These are phyloP conservation scores for Aspergillus ellipticus DNA, from an alignment of 495 filamentous ascomycete species.

Conservation along the genomic window DNA sequence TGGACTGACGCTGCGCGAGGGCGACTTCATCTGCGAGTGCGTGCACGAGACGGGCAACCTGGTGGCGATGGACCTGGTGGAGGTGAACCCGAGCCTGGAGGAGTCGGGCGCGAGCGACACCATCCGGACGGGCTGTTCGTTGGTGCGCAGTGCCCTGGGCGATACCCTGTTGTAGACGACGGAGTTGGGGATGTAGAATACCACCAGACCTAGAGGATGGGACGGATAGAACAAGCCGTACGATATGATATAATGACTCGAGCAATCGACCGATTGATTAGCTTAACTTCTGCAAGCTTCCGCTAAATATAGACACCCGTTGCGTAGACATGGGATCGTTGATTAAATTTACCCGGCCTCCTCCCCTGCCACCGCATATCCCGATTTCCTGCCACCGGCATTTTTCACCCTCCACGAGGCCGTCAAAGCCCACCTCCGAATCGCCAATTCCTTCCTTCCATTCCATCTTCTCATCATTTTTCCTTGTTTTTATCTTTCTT, in stretches of 20 bases:
- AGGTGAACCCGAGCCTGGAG: conserved; percentile 90
- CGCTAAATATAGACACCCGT: too few species aligned
- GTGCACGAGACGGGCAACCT: conserved; percentile 91
- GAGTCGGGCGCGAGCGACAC: conserved; percentile 77
- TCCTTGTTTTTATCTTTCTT: too few species aligned
- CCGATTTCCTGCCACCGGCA: neutral
- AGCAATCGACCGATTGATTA: neutral
- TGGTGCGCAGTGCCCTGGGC: conserved; percentile 87
- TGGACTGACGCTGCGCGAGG: conserved; percentile 92
- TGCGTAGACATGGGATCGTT: too few species aligned
- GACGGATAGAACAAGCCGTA: neutral
- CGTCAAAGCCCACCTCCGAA: neutral
- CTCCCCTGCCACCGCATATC: neutral
- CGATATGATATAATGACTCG: neutral
- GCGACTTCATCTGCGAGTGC: conserved; percentile 96
- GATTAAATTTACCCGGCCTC: neutral
- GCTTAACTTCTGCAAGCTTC: neutral
- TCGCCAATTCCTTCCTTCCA: neutral
- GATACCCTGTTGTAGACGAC: conserved; percentile 71
- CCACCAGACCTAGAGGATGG: neutral
- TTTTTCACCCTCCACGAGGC: neutral
- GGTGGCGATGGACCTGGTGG: conserved; percentile 89
- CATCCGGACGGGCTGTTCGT: conserved; percentile 80
- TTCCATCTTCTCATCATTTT: neutral
- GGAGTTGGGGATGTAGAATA: neutral